Percentiles rank a stretch among this genome's conserved stretches.
phyloP scores from a whole-genome alignment of 805 yeast species.

The Komagataella populi region DNA sequence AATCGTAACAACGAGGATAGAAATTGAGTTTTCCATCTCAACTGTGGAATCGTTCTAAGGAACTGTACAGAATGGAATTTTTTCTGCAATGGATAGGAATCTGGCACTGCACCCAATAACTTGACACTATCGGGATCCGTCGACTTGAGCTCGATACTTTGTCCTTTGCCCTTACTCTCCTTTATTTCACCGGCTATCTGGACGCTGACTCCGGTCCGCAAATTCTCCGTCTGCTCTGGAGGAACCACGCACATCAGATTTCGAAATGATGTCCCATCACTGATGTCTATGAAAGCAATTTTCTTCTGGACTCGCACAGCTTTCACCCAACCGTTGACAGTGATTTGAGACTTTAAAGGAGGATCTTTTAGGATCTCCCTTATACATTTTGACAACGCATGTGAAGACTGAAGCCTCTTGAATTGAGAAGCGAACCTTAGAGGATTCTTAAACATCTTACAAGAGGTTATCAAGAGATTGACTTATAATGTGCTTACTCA shows the following conservation, averaged over 20 bases:
- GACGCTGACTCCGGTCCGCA: slow-evolving; percentile 23
- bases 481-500: neutral
- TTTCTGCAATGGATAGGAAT: slow-evolving; percentile 72
- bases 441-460: neutral
- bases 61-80: slow-evolving; percentile 54
- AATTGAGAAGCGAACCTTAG: neutral
- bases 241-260: slow-evolving; percentile 44
- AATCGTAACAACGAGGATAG: slow-evolving; percentile 56
- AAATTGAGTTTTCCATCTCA: slow-evolving; percentile 63
- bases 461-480: no score
- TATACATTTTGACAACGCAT: slow-evolving; percentile 11
- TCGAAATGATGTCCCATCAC: slow-evolving; percentile 58
- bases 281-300: slow-evolving; percentile 64
- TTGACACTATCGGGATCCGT: slow-evolving; percentile 19
- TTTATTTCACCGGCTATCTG: slow-evolving; percentile 19
- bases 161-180: slow-evolving; percentile 30
- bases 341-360: slow-evolving; percentile 18
- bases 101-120: slow-evolving; percentile 49
- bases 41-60: slow-evolving; percentile 59
- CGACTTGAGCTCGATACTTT: slow-evolving; percentile 35
- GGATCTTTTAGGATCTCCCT: slow-evolving; percentile 18
- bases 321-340: slow-evolving; percentile 62
- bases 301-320: slow-evolving; percentile 63
- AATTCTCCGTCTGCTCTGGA: slow-evolving; percentile 19
- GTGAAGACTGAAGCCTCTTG: neutral